Base-by-base conservation (phyloP, 345 rosid species). In the Camelina laxa region DNA sequence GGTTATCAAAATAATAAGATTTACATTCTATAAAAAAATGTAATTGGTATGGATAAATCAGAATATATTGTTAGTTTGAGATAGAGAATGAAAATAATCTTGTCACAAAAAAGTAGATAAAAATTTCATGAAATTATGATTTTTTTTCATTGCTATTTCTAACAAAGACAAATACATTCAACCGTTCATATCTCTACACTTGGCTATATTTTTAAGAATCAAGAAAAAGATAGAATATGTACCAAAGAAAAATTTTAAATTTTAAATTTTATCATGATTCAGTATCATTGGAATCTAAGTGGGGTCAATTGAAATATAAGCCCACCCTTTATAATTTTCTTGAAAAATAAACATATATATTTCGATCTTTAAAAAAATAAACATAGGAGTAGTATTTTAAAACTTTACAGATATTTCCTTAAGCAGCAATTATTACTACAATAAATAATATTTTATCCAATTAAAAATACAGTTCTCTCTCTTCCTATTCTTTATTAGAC, bases 281-380 rank as follows among this genome's bases (percentile, higher is more conserved):
- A 65, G 69, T 12, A 45, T 65, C 58, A 65, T 49, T 31, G 42
- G 69, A 65, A 65, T 65, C 69, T 65, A 48, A 48, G 69, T 65
- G 44, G 68, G 39, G 54, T 45, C 68, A 63, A n/a, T n/a, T 47
- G n/a, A 27, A 63, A 63, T 16, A 45, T 27, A 63, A 63, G 54
- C n/a, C 54, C 54, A 24, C 54, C 22, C 35, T 63, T 42, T 22
- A 1, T 61, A 11, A 39, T 60, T 36, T 36, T 9, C n/a, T 60
- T 19, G 0, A 19, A 6, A 30, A 31, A 31, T 31, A 31, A 31
- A 31, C 33, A 30, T 24, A 24, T 24, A 24, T 24, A 24, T 24
- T 24, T 24, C n/a, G n/a, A n/a, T n/a, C n/a, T n/a, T n/a, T n/a
- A n/a, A n/a, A n/a, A n/a, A n/a, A n/a, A n/a, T n/a, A n/a, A n/a